Base-by-base conservation (phyloP, 495 filamentous ascomycete genomes). In the Penicillium arizonense region DNA sequence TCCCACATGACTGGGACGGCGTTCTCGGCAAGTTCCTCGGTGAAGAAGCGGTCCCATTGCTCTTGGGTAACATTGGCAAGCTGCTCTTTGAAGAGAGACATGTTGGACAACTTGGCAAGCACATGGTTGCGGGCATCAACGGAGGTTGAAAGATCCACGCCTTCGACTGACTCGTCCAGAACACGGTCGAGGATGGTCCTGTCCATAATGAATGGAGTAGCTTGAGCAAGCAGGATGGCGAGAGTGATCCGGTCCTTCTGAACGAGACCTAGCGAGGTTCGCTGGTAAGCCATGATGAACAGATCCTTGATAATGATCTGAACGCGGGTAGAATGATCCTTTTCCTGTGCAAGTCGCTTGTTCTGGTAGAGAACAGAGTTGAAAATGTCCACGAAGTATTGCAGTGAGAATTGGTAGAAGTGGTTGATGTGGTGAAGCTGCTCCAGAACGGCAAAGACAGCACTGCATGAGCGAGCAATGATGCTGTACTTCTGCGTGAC, bases 341-440 rank as follows among this genome's bases (percentile, higher is more conserved):
- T 85, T 68, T 90, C 86, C 33, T 76, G 77, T 6, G 82, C 79
- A 44, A 96, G 79, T 23, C 81, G 81, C 60, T 87, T 87, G 70
- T 94, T 94, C 48, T 83, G 78, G 59, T 87, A 88, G 16, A 99
- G 82, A 33, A 99, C 93, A 1, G 88, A 85, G 64, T 95, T 85
- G 82, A 99, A 97, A 58, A 99, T 99, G 62, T 96, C 90, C 13
- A 94, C 81, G 69, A 99, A 99, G 72, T 93, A 98, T 74, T 96
- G 91, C 42, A 99, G 79, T 18, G 95, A 97, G 80, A 99, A 97
- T 61, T 97, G 94, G 68, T 99, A 99, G 76, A 97, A 97, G 77
- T 97, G 95, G 66, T 99, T 96, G 67, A 99, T 84, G 63, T 96
- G 93, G 67, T 96, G 92, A 40, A 99, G 86, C 68, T 97, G 93